A percentile compares a stretch with the other conserved stretches of the same genome.
Evolutionary conservation across 495 filamentous ascomycete species (phyloP).

Genomic region (Tuber melanosporum): DNA sequence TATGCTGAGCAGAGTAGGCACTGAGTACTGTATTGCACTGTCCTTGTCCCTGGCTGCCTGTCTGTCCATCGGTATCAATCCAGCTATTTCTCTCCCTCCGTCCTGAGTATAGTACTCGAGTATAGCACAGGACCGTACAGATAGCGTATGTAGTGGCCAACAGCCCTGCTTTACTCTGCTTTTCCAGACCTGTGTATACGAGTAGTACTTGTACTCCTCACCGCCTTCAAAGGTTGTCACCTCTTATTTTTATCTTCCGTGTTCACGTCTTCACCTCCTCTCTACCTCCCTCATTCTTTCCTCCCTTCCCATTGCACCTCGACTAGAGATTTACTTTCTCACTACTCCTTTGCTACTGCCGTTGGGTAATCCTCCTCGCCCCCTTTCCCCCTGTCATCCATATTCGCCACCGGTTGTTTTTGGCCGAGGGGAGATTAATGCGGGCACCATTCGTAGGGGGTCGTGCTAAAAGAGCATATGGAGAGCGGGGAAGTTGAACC

Average conservation of each 20-base stretch:
- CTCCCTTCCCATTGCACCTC: background rate
- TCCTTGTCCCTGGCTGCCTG: background rate
- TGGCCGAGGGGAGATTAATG: background rate
- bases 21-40: background rate
- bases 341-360: background rate
- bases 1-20: background rate
- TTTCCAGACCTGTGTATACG: background rate
- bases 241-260: background rate
- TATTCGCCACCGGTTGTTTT: conserved; percentile 9
- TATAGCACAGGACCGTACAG: background rate
- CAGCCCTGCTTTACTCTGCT: background rate
- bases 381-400: conserved; percentile 19
- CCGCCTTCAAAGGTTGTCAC: background rate
- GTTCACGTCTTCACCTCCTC: background rate
- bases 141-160: background rate
- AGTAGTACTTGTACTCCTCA: background rate
- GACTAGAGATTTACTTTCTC: background rate
- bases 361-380: conserved; percentile 12
- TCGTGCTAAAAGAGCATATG: conserved; percentile 9
- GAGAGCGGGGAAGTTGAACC: conserved; percentile 4
- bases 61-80: background rate
- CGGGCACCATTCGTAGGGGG: conserved; percentile 6
- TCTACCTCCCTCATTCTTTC: background rate
- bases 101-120: background rate
- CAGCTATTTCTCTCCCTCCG: background rate